Conservation (phyloP, 345 rosid species). For the Barbarea vulgaris region DNA sequence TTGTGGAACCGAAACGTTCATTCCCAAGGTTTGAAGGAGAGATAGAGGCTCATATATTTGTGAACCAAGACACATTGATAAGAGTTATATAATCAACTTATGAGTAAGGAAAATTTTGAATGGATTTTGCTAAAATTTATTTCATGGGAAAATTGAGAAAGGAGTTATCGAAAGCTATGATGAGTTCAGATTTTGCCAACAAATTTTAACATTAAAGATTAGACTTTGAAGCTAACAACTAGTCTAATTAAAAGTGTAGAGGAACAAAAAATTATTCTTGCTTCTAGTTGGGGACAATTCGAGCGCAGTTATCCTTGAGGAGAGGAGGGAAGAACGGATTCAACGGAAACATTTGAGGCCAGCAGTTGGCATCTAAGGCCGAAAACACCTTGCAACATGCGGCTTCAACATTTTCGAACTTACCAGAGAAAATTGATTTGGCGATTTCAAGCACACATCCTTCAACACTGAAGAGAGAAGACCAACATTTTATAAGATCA, state of each 20-base stretch:
- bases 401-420: not conserved
- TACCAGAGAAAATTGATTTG: slow-evolving; percentile 17
- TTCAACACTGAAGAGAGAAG: slow-evolving; percentile 24
- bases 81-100: too few species aligned
- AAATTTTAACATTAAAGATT: not conserved
- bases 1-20: too few species aligned
- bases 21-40: too few species aligned
- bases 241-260: not conserved
- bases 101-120: not conserved
- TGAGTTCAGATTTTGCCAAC: not conserved
- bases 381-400: slow-evolving; percentile 20
- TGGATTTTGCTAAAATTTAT: not conserved
- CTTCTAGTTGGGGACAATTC: not conserved
- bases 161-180: not conserved
- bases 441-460: slow-evolving; percentile 29
- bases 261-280: not conserved
- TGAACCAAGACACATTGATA: too few species aligned
- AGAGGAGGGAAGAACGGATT: slow-evolving; percentile 20
- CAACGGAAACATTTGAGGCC: slow-evolving; percentile 31
- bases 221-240: not conserved
- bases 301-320: slow-evolving; percentile 7
- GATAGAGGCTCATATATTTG: too few species aligned
- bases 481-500: slow-evolving; percentile 31
- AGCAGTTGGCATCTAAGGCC: not conserved
- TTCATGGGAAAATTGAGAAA: not conserved